Conservation (phyloP, 495 filamentous ascomycete species). For the Neurospora tetrasperma region DNA sequence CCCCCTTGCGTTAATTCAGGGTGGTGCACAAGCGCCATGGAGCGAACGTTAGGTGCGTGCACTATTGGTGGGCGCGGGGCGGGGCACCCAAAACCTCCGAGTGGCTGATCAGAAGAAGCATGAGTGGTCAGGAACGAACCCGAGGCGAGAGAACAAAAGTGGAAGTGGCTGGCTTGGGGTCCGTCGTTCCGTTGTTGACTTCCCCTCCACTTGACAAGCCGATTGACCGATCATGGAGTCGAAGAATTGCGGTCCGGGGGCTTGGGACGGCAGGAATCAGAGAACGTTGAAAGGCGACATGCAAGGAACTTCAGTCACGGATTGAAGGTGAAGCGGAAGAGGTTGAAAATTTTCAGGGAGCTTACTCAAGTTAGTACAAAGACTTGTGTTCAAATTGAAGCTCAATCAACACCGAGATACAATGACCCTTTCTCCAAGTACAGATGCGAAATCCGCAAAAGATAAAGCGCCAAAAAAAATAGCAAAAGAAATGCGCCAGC, state of each 20-base stretch:
- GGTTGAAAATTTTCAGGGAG: neutral
- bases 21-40: neutral
- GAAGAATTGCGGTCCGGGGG: neutral
- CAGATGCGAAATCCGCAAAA: neutral
- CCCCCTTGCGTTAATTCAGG: neutral
- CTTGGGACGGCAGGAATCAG: neutral
- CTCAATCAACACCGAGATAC: neutral
- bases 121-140: neutral
- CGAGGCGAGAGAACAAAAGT: neutral
- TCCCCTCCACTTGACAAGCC: neutral
- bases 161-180: neutral
- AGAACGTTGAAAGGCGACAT: neutral
- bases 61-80: neutral
- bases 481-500: conserved; percentile 29
- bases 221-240: neutral
- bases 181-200: neutral
- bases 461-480: neutral
- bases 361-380: neutral
- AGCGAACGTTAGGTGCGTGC: neutral
- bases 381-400: neutral
- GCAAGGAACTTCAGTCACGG: neutral
- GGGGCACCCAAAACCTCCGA: neutral
- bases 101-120: neutral
- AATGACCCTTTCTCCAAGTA: neutral
- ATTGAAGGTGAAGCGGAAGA: neutral